These are phyloP conservation scores for Russula olivacea DNA, from an alignment of 768 basidiomycete genomes.

Conservation along the genomic window DNA sequence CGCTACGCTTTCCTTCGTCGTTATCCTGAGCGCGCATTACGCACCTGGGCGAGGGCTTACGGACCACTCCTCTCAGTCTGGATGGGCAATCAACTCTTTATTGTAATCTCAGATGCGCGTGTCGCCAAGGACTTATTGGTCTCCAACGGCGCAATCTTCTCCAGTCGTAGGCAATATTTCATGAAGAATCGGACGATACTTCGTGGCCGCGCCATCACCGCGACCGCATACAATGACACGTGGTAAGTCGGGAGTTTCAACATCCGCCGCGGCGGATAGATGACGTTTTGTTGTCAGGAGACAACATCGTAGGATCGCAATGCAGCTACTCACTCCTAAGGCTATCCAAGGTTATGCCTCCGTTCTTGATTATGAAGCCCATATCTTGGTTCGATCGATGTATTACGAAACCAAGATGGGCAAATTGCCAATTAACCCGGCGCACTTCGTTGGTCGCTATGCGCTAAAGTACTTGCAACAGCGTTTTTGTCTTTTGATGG, in stretches of 20 bases:
- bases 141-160: slow-evolving; percentile 42
- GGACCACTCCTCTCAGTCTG: slow-evolving; percentile 42
- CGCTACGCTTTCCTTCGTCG: slow-evolving; percentile 37
- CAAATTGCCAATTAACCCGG: slow-evolving; percentile 35
- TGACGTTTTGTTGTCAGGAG: slow-evolving; percentile 30
- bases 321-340: slow-evolving; percentile 31
- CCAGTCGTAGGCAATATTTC: slow-evolving; percentile 42
- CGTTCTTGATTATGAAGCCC: slow-evolving; percentile 39
- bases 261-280: neutral
- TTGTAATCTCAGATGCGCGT: slow-evolving; percentile 41
- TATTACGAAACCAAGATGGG: slow-evolving; percentile 34
- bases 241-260: slow-evolving; percentile 31
- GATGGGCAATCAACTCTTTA: slow-evolving; percentile 46
- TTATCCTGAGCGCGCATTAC: slow-evolving; percentile 41
- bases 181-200: slow-evolving; percentile 44
- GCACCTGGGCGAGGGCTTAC: slow-evolving; percentile 40
- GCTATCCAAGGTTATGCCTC: slow-evolving; percentile 36
- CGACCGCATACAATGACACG: slow-evolving; percentile 39
- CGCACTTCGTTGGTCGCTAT: slow-evolving; percentile 37
- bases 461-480: slow-evolving; percentile 25
- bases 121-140: slow-evolving; percentile 43
- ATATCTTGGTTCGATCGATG: slow-evolving; percentile 36
- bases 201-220: slow-evolving; percentile 41
- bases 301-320: slow-evolving; percentile 40
- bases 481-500: neutral